Evolutionary conservation across 83 land plant species (phyloP), one percentile per base, ranked within the genome.

Genomic region (Thuja plicata): DNA sequence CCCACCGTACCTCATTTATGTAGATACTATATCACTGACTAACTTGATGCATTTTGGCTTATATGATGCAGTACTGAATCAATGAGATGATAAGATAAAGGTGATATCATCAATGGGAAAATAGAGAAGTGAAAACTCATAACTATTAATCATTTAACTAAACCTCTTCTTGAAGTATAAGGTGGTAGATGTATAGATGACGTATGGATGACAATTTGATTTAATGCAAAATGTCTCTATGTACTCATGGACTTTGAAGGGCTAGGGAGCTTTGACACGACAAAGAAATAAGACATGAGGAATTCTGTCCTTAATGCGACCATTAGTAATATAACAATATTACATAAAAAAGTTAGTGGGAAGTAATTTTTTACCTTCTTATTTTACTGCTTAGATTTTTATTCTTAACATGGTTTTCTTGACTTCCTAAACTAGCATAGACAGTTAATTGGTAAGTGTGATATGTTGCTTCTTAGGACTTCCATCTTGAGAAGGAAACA

Each of bases 41-140:
- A 32, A 45, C 4, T 7, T 88, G 17, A 17, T 88, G 21, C 45
- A n/a, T 21, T 92, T 92, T 88, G 93, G 93, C 15, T 74, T 88
- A 0, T 92, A 92, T 52, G 93, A 90, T 35, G n/a, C 73, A 2
- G 54, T 89, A 0, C 13, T 91, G 35, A 87, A 12, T 41, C 15
- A 73, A 38, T 91, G 92, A 91, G 76, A 82, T 43, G 87, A 88
- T 45, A 43, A 84, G 24, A 85, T 89, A 85, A 91, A 91, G 87
- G 92, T 90, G 15, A 38, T 92, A 30, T 92, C 93, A 4, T 92
- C 93, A 3, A 92, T 90, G 92, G 92, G 92, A 4, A 92, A 90
- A 73, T 92, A 92, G 57, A 92, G 93, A 8, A 92, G 93, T 87
- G 93, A 92, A 0, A 91, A 91, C 37, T 91, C 91, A 5, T 91